These are phyloP conservation scores for Fusarium haematococcum DNA, from an alignment of 2,329 filamentous ascomycete genomes.

Conservation along the genomic window DNA sequence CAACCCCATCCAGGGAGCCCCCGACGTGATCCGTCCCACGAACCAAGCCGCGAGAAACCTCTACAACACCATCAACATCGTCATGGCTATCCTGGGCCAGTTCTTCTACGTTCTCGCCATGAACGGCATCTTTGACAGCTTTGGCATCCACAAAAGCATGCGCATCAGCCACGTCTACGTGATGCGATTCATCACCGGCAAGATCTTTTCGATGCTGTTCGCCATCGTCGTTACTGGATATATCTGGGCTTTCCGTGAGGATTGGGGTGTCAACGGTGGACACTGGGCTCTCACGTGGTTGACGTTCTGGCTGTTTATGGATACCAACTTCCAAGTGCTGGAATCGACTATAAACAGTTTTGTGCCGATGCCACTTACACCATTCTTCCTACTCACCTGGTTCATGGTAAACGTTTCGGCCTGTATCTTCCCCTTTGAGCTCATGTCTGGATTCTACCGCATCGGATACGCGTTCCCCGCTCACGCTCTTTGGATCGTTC, in stretches of 20 bases:
- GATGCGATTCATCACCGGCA: conserved; percentile 43
- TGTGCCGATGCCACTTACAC: conserved; percentile 51
- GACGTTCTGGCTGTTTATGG: conserved; percentile 54
- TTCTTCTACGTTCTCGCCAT: conserved; percentile 46
- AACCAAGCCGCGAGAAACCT: conserved; percentile 49
- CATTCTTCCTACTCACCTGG: conserved; percentile 58
- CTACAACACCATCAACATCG: conserved; percentile 55
- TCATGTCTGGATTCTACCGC: conserved; percentile 54
- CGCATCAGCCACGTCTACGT: conserved; percentile 43
- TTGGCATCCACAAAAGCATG: conserved; percentile 27
- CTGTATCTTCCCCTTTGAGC: conserved; percentile 52
- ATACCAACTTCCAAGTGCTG: conserved; percentile 56
- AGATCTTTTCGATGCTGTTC: conserved; percentile 50
- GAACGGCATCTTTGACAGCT: conserved; percentile 39
- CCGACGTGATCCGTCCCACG: conserved; percentile 47
- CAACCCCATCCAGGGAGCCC: conserved; percentile 48
- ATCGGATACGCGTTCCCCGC: conserved; percentile 53
- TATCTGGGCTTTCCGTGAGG: conserved; percentile 58
- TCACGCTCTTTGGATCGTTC: conserved; percentile 48
- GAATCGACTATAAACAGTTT: conserved; percentile 46
- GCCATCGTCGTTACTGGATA: conserved; percentile 54
- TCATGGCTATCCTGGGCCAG: conserved; percentile 50
- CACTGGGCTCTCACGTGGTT: conserved; percentile 46
- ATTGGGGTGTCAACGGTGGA: conserved; percentile 52
- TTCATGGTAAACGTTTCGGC: conserved; percentile 55